phyloP scores from a whole-genome alignment of 441 rosid genomes.

The Iberis amara region DNA sequence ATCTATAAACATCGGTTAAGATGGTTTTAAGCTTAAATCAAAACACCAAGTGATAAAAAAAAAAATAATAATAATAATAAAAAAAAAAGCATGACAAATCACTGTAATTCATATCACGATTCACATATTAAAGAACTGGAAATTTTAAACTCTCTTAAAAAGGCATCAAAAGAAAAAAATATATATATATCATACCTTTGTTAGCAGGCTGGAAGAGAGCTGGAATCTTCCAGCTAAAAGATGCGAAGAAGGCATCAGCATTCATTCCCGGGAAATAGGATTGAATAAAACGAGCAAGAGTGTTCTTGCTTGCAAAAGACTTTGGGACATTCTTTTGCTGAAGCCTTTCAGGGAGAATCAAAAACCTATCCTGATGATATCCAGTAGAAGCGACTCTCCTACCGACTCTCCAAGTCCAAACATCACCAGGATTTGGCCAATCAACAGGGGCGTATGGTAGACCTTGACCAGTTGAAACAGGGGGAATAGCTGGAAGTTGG shows the following conservation, averaged over 20 bases:
- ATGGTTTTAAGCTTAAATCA: not conserved
- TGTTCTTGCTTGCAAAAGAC: constrained; percentile 54
- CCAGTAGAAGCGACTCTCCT: constrained; percentile 49
- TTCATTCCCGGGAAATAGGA: constrained; percentile 48
- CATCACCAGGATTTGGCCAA: constrained; percentile 86
- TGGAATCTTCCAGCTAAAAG: constrained; percentile 80
- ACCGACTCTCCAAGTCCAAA: constrained; percentile 91
- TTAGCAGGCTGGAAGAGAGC: constrained; percentile 32
- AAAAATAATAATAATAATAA: too few species aligned
- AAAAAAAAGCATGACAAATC: not conserved
- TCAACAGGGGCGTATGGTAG: constrained; percentile 81
- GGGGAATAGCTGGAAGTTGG: constrained; percentile 38
- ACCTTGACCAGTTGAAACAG: constrained; percentile 59
- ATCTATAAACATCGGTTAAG: not conserved
- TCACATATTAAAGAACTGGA: too few species aligned
- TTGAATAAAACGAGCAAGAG: constrained; percentile 43
- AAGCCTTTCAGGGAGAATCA: constrained; percentile 55
- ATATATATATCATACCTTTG: constrained; percentile 34
- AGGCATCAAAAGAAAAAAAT: not conserved
- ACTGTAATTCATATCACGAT: too few species aligned
- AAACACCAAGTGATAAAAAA: not conserved
- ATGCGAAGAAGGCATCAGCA: constrained; percentile 54
- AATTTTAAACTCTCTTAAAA: not conserved
- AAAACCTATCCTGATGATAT: constrained; percentile 54
- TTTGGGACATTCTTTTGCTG: constrained; percentile 28